phyloP scores from a whole-genome alignment of 139 green algal species.

The Nannochloris sp. region DNA sequence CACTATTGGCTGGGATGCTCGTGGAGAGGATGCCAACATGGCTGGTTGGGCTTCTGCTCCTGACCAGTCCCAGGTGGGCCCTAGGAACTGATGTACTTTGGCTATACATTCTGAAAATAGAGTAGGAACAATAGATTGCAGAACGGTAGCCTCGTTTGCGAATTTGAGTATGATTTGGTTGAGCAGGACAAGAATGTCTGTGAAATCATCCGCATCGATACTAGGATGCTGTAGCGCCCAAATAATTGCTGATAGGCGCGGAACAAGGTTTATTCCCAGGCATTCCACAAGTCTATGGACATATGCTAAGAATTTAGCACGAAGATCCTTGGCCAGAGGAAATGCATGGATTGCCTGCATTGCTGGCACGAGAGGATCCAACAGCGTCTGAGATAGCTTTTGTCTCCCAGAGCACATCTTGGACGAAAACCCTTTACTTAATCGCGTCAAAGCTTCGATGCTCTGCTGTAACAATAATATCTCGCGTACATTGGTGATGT shows the following conservation, averaged over 20 bases:
- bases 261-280: constrained; percentile 45
- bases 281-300: constrained; percentile 82
- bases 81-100: constrained; percentile 47
- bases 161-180: constrained; percentile 51
- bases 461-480: constrained; percentile 44
- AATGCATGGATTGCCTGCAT: constrained; percentile 35
- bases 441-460: constrained; percentile 57
- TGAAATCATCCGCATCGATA: constrained; percentile 39
- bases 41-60: constrained; percentile 33
- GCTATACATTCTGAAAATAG: constrained; percentile 14
- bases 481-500: background rate
- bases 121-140: constrained; percentile 13
- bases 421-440: constrained; percentile 71
- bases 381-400: constrained; percentile 41
- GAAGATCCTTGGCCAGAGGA: constrained; percentile 47
- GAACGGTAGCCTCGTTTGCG: background rate
- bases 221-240: constrained; percentile 42
- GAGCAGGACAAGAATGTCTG: constrained; percentile 56
- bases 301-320: constrained; percentile 61
- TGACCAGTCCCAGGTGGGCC: constrained; percentile 68
- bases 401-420: constrained; percentile 43
- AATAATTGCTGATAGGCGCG: constrained; percentile 45
- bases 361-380: constrained; percentile 1
- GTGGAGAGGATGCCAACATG: constrained; percentile 3
- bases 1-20: background rate